phyloP scores from a whole-genome alignment of 1,139 yeast genomes.

The Maudiozyma humilis region DNA sequence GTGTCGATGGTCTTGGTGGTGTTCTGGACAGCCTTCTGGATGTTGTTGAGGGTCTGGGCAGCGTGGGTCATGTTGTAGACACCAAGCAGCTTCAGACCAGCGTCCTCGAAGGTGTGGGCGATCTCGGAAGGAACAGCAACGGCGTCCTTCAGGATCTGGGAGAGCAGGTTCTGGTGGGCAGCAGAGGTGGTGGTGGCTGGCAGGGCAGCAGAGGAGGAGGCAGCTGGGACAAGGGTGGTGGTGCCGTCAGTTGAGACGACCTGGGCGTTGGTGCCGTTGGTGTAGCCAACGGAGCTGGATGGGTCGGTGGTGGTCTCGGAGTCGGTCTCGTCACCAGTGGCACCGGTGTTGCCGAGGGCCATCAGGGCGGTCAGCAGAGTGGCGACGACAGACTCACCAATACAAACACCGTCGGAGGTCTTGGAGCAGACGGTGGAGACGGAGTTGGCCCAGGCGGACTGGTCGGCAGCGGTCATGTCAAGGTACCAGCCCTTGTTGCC shows the following conservation, averaged over 20 bases:
- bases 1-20: neutral
- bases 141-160: constrained; percentile 1
- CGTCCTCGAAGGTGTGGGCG: neutral
- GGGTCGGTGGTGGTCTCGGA: neutral
- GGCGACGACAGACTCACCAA: constrained; percentile 4
- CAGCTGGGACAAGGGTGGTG: neutral
- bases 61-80: constrained; percentile 1
- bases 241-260: neutral
- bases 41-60: neutral
- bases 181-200: constrained; percentile 2
- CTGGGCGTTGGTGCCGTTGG: neutral
- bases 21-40: too few species aligned
- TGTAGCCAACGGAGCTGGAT: constrained; percentile 1
- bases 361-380: neutral
- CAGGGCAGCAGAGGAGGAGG: neutral
- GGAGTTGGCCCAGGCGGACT: neutral
- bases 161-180: neutral
- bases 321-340: neutral
- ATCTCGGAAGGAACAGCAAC: constrained; percentile 1
- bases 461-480: neutral
- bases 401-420: neutral
- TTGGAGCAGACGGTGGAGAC: neutral
- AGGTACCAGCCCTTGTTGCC: constrained; percentile 2
- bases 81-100: constrained; percentile 2
- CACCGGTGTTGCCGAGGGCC: constrained; percentile 4